phyloP scores from a whole-genome alignment of 768 basidiomycete species.

The Calocybe gangraenosa region DNA sequence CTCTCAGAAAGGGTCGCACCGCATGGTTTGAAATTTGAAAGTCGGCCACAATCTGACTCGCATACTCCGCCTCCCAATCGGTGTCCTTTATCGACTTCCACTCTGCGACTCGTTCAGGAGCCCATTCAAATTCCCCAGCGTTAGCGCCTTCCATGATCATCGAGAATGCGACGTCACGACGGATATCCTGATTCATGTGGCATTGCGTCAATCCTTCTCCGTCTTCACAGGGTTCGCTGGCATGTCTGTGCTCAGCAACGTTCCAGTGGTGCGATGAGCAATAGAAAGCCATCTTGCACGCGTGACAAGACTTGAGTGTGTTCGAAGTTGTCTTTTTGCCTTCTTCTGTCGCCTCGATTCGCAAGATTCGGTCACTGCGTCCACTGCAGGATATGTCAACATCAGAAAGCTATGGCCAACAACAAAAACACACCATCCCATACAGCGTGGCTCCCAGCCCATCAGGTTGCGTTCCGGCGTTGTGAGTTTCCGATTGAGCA shows the following conservation, averaged over 20 bases:
- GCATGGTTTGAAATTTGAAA: slow-evolving; percentile 2
- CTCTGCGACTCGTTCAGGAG: slow-evolving; percentile 21
- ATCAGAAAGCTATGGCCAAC: background rate
- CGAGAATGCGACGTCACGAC: slow-evolving; percentile 13
- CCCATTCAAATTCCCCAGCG: slow-evolving; percentile 23
- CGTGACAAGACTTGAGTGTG: slow-evolving; percentile 17
- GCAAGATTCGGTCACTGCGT: slow-evolving; percentile 21
- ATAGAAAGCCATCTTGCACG: slow-evolving; percentile 22
- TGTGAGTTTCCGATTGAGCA: slow-evolving; percentile 6
- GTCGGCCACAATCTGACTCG: slow-evolving; percentile 10
- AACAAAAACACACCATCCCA: slow-evolving; percentile 16
- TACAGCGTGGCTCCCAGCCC: slow-evolving; percentile 20
- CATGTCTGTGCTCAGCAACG: slow-evolving; percentile 15
- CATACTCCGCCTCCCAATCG: slow-evolving; percentile 25
- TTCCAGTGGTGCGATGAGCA: slow-evolving; percentile 23
- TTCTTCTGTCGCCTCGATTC: slow-evolving; percentile 14
- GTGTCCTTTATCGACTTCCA: slow-evolving; percentile 23
- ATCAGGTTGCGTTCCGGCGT: slow-evolving; percentile 14
- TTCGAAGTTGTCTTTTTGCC: background rate
- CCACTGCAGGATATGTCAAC: slow-evolving; percentile 12
- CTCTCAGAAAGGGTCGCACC: slow-evolving; percentile 18
- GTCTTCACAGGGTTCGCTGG: slow-evolving; percentile 16
- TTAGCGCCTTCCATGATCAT: slow-evolving; percentile 1
- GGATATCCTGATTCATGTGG: slow-evolving; percentile 20
- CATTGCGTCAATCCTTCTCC: slow-evolving; percentile 21